Conservation (phyloP, 2,329 filamentous ascomycete species). For the Lizonia empirigonia region DNA sequence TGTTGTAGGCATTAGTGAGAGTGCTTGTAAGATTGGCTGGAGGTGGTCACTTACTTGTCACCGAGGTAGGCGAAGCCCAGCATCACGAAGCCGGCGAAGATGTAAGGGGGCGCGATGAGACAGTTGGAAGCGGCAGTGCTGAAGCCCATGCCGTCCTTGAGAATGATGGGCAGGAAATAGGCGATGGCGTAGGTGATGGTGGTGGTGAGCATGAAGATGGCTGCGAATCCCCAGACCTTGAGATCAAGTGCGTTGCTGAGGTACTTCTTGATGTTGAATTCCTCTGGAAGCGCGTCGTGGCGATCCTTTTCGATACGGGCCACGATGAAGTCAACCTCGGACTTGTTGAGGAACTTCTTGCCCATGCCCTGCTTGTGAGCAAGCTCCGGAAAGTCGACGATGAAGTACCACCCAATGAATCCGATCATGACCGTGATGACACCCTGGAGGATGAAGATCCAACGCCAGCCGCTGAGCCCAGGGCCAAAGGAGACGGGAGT, state of each 20-base stretch:
- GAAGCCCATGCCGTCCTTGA: conserved; percentile 40
- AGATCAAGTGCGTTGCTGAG: conserved; percentile 25
- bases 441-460: conserved; percentile 35
- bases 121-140: conserved; percentile 33
- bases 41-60: conserved; percentile 55
- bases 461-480: conserved; percentile 43
- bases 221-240: conserved; percentile 32
- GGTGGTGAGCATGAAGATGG: conserved; percentile 32
- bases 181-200: conserved; percentile 39
- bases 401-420: conserved; percentile 29
- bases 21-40: background rate
- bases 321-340: conserved; percentile 37
- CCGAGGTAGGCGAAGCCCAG: conserved; percentile 65
- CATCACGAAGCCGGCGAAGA: conserved; percentile 41
- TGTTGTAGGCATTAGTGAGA: background rate
- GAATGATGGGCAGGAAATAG: conserved; percentile 39
- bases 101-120: conserved; percentile 35
- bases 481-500: conserved; percentile 31
- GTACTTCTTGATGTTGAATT: conserved; percentile 32
- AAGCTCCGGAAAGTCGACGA: conserved; percentile 37
- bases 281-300: conserved; percentile 36
- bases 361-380: conserved; percentile 27
- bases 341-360: conserved; percentile 34
- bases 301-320: conserved; percentile 37
- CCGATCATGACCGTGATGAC: conserved; percentile 29